phyloP scores from a whole-genome alignment of 2,329 filamentous ascomycete species.

The Cryphonectria carpinicola region DNA sequence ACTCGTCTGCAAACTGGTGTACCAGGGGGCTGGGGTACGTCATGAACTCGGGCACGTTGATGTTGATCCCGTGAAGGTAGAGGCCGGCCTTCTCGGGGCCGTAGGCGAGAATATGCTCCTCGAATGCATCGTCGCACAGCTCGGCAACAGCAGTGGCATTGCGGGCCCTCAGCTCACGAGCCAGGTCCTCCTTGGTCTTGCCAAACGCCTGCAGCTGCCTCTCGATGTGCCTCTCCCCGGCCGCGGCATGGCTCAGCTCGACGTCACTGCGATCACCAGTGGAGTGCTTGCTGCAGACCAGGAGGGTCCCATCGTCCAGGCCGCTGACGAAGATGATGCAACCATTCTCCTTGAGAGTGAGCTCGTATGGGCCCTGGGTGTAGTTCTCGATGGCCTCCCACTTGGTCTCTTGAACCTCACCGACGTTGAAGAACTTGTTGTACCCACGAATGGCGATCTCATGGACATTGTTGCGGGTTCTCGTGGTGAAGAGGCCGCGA shows the following conservation, averaged over 20 bases:
- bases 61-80: slow-evolving; percentile 94
- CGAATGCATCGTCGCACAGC: slow-evolving; percentile 93
- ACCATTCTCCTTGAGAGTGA: slow-evolving; percentile 98
- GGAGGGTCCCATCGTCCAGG: slow-evolving; percentile 81
- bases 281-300: slow-evolving; percentile 99
- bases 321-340: slow-evolving; percentile 98
- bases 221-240: slow-evolving; percentile 81
- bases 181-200: slow-evolving; percentile 78
- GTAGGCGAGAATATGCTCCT: slow-evolving; percentile 95
- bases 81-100: slow-evolving; percentile 80
- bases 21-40: slow-evolving; percentile 85
- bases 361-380: slow-evolving; percentile 87
- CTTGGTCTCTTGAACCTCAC: slow-evolving; percentile 78
- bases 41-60: slow-evolving; percentile 89
- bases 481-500: slow-evolving; percentile 89
- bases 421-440: slow-evolving; percentile 98
- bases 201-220: slow-evolving; percentile 77
- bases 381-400: slow-evolving; percentile 78
- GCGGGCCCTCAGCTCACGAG: slow-evolving; percentile 72
- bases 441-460: slow-evolving; percentile 91
- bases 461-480: slow-evolving; percentile 61
- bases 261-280: slow-evolving; percentile 77
- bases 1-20: slow-evolving; percentile 84
- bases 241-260: slow-evolving; percentile 78
- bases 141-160: slow-evolving; percentile 96